Conservation (phyloP, 2,329 filamentous ascomycete species). For the Xylariaceae sp. region DNA sequence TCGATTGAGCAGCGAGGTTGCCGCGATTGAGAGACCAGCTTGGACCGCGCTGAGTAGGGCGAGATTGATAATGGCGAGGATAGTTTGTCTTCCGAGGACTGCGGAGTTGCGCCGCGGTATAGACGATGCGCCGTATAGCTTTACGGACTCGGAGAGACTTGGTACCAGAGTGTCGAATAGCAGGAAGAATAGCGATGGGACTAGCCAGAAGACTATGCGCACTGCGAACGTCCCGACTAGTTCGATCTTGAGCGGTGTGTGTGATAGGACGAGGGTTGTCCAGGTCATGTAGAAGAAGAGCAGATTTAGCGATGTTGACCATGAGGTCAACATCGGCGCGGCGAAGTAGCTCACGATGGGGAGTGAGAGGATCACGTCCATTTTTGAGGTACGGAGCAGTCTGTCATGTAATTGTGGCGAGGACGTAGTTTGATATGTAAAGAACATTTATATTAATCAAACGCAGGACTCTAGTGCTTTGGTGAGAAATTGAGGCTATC, state of each 20-base stretch:
- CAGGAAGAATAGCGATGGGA: conserved; percentile 70
- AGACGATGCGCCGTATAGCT: conserved; percentile 55
- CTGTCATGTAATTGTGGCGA: too few relatives aligned
- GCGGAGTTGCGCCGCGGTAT: conserved; percentile 43
- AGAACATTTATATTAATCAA: too few relatives aligned
- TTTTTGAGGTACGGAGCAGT: conserved; percentile 25
- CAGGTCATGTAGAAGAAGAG: conserved; percentile 90
- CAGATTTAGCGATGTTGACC: conserved; percentile 76
- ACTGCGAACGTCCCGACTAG: conserved; percentile 65
- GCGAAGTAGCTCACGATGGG: conserved; percentile 67
- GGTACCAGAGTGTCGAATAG: conserved; percentile 69
- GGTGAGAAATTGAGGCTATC: too few relatives aligned
- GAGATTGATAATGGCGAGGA: conserved; percentile 45
- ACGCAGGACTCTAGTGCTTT: too few relatives aligned
- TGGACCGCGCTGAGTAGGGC: conserved; percentile 41
- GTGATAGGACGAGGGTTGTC: conserved; percentile 75
- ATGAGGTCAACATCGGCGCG: conserved; percentile 59
- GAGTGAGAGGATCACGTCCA: conserved; percentile 68
- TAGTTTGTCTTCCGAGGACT: conserved; percentile 33
- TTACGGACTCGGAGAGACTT: conserved; percentile 63
- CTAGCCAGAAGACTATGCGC: conserved; percentile 65
- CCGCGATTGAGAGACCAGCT: conserved; percentile 37
- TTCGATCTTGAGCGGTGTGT: conserved; percentile 72
- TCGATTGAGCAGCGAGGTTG: conserved; percentile 30
- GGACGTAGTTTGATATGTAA: too few relatives aligned